Evolutionary conservation across 805 yeast species (phyloP).

Genomic region (Zygosaccharomyces bailii): DNA sequence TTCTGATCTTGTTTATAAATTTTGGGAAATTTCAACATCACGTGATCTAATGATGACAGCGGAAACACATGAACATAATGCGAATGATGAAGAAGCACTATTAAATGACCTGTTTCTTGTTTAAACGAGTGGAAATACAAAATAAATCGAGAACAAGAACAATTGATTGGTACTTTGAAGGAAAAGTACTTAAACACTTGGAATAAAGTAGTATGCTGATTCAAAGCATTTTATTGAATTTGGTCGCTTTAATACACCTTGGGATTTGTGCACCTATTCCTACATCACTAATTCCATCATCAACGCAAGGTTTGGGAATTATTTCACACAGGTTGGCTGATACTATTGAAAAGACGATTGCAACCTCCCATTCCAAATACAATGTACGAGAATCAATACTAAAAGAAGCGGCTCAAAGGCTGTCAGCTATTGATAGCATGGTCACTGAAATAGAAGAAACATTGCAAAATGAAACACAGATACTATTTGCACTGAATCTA

Average conservation of each 20-base stretch:
- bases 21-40: background rate
- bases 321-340: conserved; percentile 1
- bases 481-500: conserved; percentile 9
- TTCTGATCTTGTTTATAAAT: conserved; percentile 5
- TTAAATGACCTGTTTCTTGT: no score
- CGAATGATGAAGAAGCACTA: background rate
- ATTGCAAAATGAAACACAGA: conserved; percentile 7
- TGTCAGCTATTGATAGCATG: conserved; percentile 1
- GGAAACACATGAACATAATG: background rate
- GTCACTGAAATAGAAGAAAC: background rate
- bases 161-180: no score
- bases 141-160: no score
- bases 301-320: background rate
- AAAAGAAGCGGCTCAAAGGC: conserved; percentile 1
- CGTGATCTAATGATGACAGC: background rate
- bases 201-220: no score
- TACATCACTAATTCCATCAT: background rate
- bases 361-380: conserved; percentile 1
- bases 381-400: background rate
- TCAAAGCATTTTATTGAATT: background rate
- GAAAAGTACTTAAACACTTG: no score
- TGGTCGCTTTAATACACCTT: background rate
- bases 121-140: no score
- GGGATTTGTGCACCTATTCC: background rate
- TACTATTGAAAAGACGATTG: conserved; percentile 3